Evolutionary conservation across 192 early-diverging fungal species (phyloP), one percentile per base, ranked within the genome.

Genomic region (Coemansia sp.): DNA sequence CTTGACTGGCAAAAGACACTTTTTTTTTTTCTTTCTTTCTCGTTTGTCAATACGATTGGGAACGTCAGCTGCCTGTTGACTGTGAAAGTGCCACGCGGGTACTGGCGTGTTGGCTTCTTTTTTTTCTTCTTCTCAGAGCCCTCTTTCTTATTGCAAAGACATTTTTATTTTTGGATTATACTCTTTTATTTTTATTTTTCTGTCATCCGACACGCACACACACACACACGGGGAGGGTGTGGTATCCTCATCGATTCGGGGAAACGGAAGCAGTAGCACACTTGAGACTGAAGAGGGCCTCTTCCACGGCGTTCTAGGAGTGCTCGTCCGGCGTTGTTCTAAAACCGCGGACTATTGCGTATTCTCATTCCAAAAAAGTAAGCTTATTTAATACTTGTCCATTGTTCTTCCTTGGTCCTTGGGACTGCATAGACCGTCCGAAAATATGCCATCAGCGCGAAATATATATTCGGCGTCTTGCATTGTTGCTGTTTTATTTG

Each of bases 131-230:
- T 64, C 63, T 37, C 49, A 68, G 47, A 22, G 70, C 53, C 64
- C 59, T 39, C 53, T 52, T 67, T 35, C 40, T 59, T 71, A 29
- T 40, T 70, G 78, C 34, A 68, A 84, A 12, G 45, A 27, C 37
- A 59, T 10, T 35, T 56, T 22, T 22, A 60, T 59, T 64, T 59
- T 45, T 30, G n/a, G 11, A 56, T 37, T 63, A 38, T 69, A 11
- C 55, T 76, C 22, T 62, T 83, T 22, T 76, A 3, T 49, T 76
- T 24, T 62, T 80, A n/a, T 58, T 74, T 84, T 65, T 40, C 81
- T 41, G 81, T 55, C 82, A 55, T 32, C 27, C 52, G 52, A 55
- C 52, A 55, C 52, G 15, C 13, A 32, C 45, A 22, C 45, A 24
- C 49, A 24, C 13, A 32, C 39, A 40, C 39, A 40, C 39, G 44